Evolutionary conservation across 2,329 filamentous ascomycete genomes (phyloP), one percentile per base, ranked within the genome.

Genomic region (Thermoascus crustaceus): DNA sequence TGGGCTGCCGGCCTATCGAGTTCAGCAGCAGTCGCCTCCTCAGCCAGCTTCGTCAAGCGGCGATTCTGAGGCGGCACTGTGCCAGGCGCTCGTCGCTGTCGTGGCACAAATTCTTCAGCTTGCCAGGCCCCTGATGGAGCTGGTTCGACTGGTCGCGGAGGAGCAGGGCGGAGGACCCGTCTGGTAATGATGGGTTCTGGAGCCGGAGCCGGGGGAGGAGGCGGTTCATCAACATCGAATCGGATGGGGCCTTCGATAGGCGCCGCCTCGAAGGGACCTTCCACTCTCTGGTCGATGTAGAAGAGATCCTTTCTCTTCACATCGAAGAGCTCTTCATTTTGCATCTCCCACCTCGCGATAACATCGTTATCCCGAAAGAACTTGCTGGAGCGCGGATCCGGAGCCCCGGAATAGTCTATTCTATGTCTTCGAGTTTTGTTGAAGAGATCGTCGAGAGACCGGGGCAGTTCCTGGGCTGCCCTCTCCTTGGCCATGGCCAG

Each of bases 201-300:
- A 4, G 27, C 30, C 13, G 34, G 31, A 13, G 14, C 24, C 13
- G 19, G 26, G 7, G n/a, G 30, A 37, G 32, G 34, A 14, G 35
- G 13, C 24, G 35, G 43, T 33, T 52, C 38, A 17, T 53, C 52
- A 14, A 34, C 22, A 29, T 55, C 52, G 39, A 64, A 64, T 1
- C 46, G 48, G 33, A 64, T 55, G 8, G 44, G 31, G 2, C 58
- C 57, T 17, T 50, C 46, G 11, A 64, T 46, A 6, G 54, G 54
- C 2, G 43, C 51, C 31, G 42, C 43, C 16, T 60, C 45, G 32
- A 63, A 61, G 4, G 45, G 38, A 23, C 51, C 46, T 7, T 45
- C 38, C 13, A 62, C 44, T 3, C 49, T 54, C 38, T 65, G 62
- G 27, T 63, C 57, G 37, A 67, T 63, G 34, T 58, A 66, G 13